Evolutionary conservation across 129 eudicot species (phyloP).

Genomic region (Helianthus tuberosus): DNA sequence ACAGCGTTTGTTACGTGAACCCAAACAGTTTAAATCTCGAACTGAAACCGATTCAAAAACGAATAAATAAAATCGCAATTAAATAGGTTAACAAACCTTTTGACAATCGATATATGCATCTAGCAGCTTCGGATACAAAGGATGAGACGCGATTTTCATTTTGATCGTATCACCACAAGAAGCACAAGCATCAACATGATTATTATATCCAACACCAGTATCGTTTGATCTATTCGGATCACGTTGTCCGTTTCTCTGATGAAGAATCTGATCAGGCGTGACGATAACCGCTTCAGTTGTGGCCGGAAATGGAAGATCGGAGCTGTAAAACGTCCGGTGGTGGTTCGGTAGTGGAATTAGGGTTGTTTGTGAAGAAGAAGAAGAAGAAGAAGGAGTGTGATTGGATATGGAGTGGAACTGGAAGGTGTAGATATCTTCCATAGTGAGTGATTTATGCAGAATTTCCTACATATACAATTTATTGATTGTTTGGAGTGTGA

Average conservation of each 20-base stretch:
- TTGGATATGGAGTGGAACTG: slow-evolving; percentile 47
- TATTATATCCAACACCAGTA: slow-evolving; percentile 16
- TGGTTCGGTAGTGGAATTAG: slow-evolving; percentile 49
- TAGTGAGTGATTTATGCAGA: slow-evolving; percentile 23
- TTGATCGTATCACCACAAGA: slow-evolving; percentile 42
- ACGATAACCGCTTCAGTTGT: slow-evolving; percentile 58
- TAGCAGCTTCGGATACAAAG: slow-evolving; percentile 79
- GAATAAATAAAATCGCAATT: too few species aligned
- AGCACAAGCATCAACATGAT: neutral
- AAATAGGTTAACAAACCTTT: too few species aligned
- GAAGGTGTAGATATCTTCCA: slow-evolving; percentile 80
- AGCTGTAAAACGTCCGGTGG: slow-evolving; percentile 50
- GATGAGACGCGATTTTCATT: slow-evolving; percentile 82
- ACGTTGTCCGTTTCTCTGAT: slow-evolving; percentile 26
- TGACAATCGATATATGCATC: slow-evolving; percentile 81
- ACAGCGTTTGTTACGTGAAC: slow-evolving; percentile 20
- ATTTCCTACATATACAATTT: too few species aligned
- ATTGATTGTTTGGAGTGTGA: neutral
- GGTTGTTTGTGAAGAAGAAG: slow-evolving; percentile 58
- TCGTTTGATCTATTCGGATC: slow-evolving; percentile 19
- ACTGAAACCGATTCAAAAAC: neutral
- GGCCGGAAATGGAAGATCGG: slow-evolving; percentile 48
- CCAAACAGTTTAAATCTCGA: neutral
- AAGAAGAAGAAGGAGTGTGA: slow-evolving; percentile 34
- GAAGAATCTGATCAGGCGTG: slow-evolving; percentile 19